Percentiles rank a stretch among this genome's conserved stretches.
phyloP scores from a whole-genome alignment of 495 filamentous ascomycete genomes.

The Viridothelium virens region DNA sequence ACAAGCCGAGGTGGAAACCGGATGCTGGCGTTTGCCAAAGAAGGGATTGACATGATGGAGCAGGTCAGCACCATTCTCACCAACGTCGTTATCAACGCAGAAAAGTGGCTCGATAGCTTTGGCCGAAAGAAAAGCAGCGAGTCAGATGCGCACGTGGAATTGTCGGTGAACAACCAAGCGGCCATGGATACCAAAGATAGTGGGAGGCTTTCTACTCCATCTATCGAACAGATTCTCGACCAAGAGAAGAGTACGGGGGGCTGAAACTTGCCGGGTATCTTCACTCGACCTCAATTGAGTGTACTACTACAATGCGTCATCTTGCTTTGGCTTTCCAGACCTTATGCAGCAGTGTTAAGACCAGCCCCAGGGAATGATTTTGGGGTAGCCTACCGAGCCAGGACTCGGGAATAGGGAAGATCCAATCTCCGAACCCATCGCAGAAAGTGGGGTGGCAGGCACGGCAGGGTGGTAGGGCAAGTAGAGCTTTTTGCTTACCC shows the following conservation, averaged over 20 bases:
- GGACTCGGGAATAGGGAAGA: too few relatives aligned
- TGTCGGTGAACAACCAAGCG: neutral
- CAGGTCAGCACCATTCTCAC: conserved; percentile 76
- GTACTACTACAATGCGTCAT: neutral
- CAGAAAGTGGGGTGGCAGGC: too few relatives aligned
- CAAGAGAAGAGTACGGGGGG: neutral
- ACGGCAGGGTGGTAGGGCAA: too few relatives aligned
- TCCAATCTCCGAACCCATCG: too few relatives aligned
- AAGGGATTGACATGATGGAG: conserved; percentile 81
- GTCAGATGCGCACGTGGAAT: neutral
- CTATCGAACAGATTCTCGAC: neutral
- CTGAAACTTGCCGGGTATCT: neutral
- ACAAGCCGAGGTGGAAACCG: conserved; percentile 52
- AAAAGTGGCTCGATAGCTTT: conserved; percentile 74
- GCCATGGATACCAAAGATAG: neutral
- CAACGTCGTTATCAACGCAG: conserved; percentile 75
- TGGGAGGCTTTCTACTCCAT: neutral
- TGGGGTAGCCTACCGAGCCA: too few relatives aligned
- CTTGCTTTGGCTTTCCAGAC: too few relatives aligned
- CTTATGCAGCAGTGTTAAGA: too few relatives aligned
- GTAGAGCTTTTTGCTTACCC: too few relatives aligned
- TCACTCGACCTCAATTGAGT: neutral
- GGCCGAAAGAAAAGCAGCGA: conserved; percentile 42
- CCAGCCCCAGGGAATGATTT: too few relatives aligned
- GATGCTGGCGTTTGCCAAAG: conserved; percentile 73